Conservation (phyloP, 192 early-diverging fungal genomes). For the Oehlia diaphana region DNA sequence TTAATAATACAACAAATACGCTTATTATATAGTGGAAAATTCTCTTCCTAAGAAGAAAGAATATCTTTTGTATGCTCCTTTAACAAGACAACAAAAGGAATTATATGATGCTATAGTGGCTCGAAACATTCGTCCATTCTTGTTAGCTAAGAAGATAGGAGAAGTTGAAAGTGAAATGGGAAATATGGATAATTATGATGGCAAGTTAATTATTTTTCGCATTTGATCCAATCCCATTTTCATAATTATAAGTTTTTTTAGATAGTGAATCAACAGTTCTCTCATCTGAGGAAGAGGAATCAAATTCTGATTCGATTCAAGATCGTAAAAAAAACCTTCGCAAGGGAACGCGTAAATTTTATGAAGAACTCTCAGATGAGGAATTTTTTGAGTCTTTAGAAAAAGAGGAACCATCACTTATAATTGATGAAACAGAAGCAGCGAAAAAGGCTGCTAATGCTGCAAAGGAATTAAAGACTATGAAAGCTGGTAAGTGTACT, state of each 20-base stretch:
- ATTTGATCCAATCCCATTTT: not conserved
- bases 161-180: not conserved
- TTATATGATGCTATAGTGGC: slow-evolving; percentile 69
- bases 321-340: slow-evolving; percentile 24
- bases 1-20: not conserved
- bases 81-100: slow-evolving; percentile 69
- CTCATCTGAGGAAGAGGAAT: not conserved
- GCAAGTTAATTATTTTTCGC: not conserved
- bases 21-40: slow-evolving; percentile 68
- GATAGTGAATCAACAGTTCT: not conserved
- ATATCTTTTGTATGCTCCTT: slow-evolving; percentile 77
- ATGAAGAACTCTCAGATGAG: slow-evolving; percentile 43
- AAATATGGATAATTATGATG: slow-evolving; percentile 2
- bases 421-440: not conserved
- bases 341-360: slow-evolving; percentile 15
- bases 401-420: slow-evolving; percentile 14
- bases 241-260: not conserved
- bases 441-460: not conserved
- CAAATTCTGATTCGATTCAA: not conserved
- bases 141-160: slow-evolving; percentile 48
- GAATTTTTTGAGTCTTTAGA: slow-evolving; percentile 50
- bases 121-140: slow-evolving; percentile 61
- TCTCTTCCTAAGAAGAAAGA: slow-evolving; percentile 90
- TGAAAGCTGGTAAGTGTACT: not conserved
- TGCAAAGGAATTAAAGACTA: slow-evolving; percentile 3